Base-by-base conservation (phyloP, 371 early-diverging fungal species). In the Mortierella sp. region DNA sequence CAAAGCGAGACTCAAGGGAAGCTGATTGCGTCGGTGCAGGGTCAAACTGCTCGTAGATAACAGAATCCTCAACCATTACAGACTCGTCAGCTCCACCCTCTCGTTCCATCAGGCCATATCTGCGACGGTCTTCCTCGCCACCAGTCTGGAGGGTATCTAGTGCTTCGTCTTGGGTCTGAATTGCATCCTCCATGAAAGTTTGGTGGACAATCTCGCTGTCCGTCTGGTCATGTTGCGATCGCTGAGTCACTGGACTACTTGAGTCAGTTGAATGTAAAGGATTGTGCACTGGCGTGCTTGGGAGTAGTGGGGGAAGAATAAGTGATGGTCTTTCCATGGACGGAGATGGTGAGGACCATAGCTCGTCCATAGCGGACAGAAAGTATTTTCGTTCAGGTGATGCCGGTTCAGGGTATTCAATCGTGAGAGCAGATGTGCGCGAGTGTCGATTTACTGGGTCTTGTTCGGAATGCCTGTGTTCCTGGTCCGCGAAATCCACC, bases 311-410 rank as follows among this genome's bases (percentile, higher is more conserved):
- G 14, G 63, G 59, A 27, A 40, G 25, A 9, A 61, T 19, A 34
- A 73, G 68, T 2, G 64, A 34, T n/a, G 67, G 57, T 7, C 41
- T 55, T 12, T 25, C 43, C 43, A 50, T 31, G 1, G 67, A 54
- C 5, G 71, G 71, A 2, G 74, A 78, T 1, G 78, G 78, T 17
- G 78, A 68, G 7, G 78, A 78, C 78, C 78, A 78, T 52, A 78
- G 61, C 29, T 60, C 78, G 41, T 71, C 60, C 57, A 78, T 51
- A 1, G 59, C n/a, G 16, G 67, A 49, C n/a, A 73, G 41, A 45
- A 78, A 78, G 34, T 78, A 78, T 21, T 61, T 13, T 21, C 63
- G 58, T 17, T 47, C 48, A 31, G 66, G 79, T 2, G 76, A 74
- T 14, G 49, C 51, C 13, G 78, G 69, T 21, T 48, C 55, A 14